Conservation (phyloP, 2,329 filamentous ascomycete genomes). For the Neonectria neomacrospora region DNA sequence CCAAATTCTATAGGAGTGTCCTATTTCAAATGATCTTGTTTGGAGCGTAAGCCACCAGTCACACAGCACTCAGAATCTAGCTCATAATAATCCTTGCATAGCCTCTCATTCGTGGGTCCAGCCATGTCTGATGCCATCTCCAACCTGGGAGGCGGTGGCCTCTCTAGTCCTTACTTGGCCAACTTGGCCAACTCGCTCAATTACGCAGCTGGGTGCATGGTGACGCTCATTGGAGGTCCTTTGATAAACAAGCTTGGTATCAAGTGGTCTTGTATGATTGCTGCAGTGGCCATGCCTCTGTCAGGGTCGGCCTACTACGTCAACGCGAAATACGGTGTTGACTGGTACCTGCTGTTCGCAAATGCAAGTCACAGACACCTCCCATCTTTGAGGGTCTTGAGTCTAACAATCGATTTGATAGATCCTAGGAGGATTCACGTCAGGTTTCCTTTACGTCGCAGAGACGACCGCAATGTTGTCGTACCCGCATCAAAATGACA, state of each 20-base stretch:
- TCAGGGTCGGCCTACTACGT: slow-evolving; percentile 50
- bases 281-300: slow-evolving; percentile 48
- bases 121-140: slow-evolving; percentile 26
- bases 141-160: slow-evolving; percentile 24
- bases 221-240: slow-evolving; percentile 47
- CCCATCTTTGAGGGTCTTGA: neutral
- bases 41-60: slow-evolving; percentile 22
- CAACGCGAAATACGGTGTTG: slow-evolving; percentile 43
- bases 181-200: slow-evolving; percentile 27
- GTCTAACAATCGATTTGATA: slow-evolving; percentile 1
- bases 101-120: slow-evolving; percentile 26
- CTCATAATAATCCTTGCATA: slow-evolving; percentile 8
- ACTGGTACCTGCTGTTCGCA: slow-evolving; percentile 48
- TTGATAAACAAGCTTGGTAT: slow-evolving; percentile 54
- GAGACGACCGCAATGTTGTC: slow-evolving; percentile 52
- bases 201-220: slow-evolving; percentile 17
- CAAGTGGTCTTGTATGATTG: slow-evolving; percentile 51
- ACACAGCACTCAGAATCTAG: neutral
- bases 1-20: slow-evolving; percentile 22
- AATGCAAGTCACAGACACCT: slow-evolving; percentile 26
- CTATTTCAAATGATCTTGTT: slow-evolving; percentile 26
- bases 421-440: slow-evolving; percentile 30
- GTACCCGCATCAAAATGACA: slow-evolving; percentile 47
- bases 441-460: slow-evolving; percentile 48
- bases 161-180: slow-evolving; percentile 24